Percentiles rank a stretch among this genome's conserved stretches.
Evolutionary conservation across 129 eudicot species (phyloP).

Genomic region (Flaveria trinervia): DNA sequence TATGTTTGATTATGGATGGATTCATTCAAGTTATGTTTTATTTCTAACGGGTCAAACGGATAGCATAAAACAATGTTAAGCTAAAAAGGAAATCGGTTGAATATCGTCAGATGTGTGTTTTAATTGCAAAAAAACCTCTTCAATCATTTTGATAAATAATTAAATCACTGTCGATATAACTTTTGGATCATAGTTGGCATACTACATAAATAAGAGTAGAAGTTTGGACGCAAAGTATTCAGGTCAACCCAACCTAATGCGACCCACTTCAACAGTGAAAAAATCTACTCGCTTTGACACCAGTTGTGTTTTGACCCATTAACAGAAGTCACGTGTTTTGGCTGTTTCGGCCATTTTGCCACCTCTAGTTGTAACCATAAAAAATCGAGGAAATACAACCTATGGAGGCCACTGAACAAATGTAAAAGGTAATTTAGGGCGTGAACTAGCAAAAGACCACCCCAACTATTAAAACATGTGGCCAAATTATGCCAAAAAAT

Average conservation of each 20-base stretch:
- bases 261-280: not conserved
- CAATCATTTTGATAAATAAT: not conserved
- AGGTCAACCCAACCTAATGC: not conserved
- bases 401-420: conserved; percentile 7
- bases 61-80: not conserved
- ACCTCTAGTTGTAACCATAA: not conserved
- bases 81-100: not conserved
- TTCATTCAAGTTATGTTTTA: not conserved
- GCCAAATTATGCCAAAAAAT: not conserved
- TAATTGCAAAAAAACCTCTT: not conserved
- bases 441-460: too few relatives aligned
- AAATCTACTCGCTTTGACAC: not conserved
- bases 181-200: not conserved
- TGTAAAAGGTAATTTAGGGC: not conserved
- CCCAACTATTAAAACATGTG: too few relatives aligned
- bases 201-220: not conserved
- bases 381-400: not conserved
- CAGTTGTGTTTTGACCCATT: not conserved
- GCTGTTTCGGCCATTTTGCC: not conserved
- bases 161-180: not conserved
- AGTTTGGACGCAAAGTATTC: not conserved
- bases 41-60: not conserved
- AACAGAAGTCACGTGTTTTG: not conserved
- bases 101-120: not conserved
- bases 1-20: not conserved